These are phyloP conservation scores for Sclerotinia nivalis DNA, from an alignment of 2,329 filamentous ascomycete species.

Conservation along the genomic window DNA sequence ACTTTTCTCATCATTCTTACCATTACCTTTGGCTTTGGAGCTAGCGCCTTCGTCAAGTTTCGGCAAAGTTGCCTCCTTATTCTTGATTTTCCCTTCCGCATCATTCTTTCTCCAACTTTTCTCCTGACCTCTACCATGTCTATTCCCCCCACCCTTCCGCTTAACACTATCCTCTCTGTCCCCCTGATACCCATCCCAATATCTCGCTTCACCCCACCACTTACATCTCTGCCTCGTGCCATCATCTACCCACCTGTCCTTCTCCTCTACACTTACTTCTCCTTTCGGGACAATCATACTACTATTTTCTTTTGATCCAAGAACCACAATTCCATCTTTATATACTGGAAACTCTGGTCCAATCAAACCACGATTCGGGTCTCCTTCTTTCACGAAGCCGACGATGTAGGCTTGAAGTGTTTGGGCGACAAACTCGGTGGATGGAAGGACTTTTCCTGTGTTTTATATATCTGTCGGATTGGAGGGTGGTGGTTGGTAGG, in stretches of 20 bases:
- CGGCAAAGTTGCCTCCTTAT: too few species aligned
- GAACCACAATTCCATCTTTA: background rate
- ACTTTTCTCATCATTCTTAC: background rate
- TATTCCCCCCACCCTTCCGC: background rate
- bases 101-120: background rate
- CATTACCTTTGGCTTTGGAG: background rate
- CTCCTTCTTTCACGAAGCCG: background rate
- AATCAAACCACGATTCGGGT: background rate
- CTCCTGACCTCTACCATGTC: too few species aligned
- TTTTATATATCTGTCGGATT: background rate
- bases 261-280: background rate
- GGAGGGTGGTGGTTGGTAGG: background rate
- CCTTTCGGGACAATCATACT: background rate
- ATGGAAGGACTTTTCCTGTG: background rate
- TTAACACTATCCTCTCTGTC: background rate
- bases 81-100: background rate
- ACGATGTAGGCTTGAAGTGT: background rate
- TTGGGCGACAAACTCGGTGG: background rate
- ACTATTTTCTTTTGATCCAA: background rate
- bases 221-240: background rate
- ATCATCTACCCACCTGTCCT: background rate
- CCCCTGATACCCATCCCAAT: background rate
- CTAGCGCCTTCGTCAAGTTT: background rate
- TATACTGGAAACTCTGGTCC: background rate
- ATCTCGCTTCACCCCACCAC: background rate